Conservation (phyloP, 169 alveolate species). For the Plasmodium sp. region DNA sequence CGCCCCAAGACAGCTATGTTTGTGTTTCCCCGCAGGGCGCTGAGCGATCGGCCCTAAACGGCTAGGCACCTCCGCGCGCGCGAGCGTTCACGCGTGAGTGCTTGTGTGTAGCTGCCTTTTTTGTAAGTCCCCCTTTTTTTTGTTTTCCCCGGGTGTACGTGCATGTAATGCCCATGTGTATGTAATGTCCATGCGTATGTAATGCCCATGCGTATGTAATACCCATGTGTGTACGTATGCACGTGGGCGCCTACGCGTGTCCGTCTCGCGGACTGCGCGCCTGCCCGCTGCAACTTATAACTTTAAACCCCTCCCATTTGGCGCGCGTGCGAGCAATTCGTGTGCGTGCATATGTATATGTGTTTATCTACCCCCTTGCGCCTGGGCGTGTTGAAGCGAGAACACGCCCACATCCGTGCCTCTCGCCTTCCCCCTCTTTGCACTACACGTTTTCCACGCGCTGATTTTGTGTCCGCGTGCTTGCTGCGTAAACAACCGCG, state of each 20-base stretch:
- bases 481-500: neutral
- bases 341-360: neutral
- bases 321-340: neutral
- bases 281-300: neutral
- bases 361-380: neutral
- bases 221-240: neutral
- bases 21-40: neutral
- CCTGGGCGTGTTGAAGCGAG: neutral
- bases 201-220: neutral
- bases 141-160: neutral
- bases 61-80: neutral
- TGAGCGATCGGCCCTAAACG: neutral
- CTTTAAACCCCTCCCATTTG: neutral
- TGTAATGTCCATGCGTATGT: too few species aligned
- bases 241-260: neutral
- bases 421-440: neutral
- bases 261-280: neutral
- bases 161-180: neutral
- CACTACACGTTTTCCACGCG: constrained; percentile 10
- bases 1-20: neutral
- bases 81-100: neutral
- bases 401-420: neutral
- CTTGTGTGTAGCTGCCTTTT: neutral
- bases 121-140: constrained; percentile 1
- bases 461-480: constrained; percentile 47